Conservation (phyloP, 2,329 filamentous ascomycete genomes). For the Arthroderma sp. region DNA sequence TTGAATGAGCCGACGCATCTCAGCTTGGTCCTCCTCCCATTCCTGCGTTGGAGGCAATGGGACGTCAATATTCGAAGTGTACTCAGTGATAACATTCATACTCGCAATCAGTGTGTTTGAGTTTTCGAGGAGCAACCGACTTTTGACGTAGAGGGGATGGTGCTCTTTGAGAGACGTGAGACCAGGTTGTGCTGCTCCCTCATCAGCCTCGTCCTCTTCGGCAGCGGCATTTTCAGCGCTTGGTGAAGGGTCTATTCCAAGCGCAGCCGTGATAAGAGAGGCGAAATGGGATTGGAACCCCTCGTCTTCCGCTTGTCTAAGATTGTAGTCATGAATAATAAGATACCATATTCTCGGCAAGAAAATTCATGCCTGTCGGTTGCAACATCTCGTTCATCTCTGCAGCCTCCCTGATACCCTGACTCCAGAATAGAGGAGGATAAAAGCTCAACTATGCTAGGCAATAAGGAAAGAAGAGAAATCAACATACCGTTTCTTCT, state of each 20-base stretch:
- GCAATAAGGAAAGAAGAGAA: background rate
- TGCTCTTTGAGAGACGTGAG: background rate
- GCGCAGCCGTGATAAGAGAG: slow-evolving; percentile 5
- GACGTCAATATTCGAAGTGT: slow-evolving; percentile 2
- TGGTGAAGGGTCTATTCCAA: background rate
- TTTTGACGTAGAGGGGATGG: slow-evolving; percentile 7
- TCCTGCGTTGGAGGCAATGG: slow-evolving; percentile 6
- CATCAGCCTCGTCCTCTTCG: too few species aligned
- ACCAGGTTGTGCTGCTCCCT: too few species aligned
- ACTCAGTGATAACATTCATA: slow-evolving; percentile 6
- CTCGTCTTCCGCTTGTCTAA: slow-evolving; percentile 8
- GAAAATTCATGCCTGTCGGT: too few species aligned
- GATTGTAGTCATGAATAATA: too few species aligned
- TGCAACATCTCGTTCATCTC: background rate
- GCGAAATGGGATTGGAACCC: slow-evolving; percentile 7
- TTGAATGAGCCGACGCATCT: slow-evolving; percentile 10
- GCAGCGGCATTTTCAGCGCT: too few species aligned
- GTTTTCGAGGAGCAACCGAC: slow-evolving; percentile 5
- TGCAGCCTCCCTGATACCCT: background rate
- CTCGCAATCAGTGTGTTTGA: slow-evolving; percentile 5
- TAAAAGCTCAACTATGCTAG: too few species aligned
- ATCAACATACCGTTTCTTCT: slow-evolving; percentile 8
- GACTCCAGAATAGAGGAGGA: background rate
- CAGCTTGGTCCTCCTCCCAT: slow-evolving; percentile 9
- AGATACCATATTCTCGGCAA: too few species aligned